These are phyloP conservation scores for Closterium sp. DNA, from an alignment of 139 green algal genomes.

Conservation along the genomic window DNA sequence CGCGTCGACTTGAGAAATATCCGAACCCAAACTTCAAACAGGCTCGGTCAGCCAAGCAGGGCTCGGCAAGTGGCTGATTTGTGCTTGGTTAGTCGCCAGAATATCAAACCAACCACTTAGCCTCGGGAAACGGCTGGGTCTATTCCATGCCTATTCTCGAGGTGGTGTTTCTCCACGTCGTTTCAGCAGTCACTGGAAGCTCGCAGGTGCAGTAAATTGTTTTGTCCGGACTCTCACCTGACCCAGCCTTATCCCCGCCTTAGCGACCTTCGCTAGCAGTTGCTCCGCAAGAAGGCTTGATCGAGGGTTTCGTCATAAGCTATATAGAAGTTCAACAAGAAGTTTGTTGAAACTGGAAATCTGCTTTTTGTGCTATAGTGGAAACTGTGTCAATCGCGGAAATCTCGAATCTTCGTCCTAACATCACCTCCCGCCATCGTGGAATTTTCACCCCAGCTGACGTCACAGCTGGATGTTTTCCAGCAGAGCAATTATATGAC, in stretches of 20 bases:
- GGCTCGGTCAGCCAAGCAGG: neutral
- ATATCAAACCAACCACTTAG: neutral
- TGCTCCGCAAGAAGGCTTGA: too few relatives aligned
- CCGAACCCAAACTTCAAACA: neutral
- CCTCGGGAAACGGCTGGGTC: neutral
- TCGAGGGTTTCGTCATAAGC: too few relatives aligned
- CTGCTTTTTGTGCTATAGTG: too few relatives aligned
- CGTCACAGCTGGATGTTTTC: neutral
- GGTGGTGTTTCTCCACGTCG: neutral
- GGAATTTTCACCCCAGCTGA: neutral
- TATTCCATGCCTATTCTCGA: neutral
- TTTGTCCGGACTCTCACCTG: neutral
- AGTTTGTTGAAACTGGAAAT: too few relatives aligned
- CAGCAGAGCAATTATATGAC: too few relatives aligned
- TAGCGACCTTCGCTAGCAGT: too few relatives aligned
- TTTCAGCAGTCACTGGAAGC: neutral
- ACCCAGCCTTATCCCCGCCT: too few relatives aligned
- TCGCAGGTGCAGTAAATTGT: too few relatives aligned
- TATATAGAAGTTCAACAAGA: too few relatives aligned
- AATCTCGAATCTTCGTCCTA: neutral
- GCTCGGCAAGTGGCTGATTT: neutral
- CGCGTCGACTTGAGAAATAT: neutral
- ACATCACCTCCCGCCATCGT: neutral
- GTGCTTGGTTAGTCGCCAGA: neutral
- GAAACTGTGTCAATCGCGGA: neutral